Conservation (phyloP, 2,329 filamentous ascomycete genomes). For the Botryotinia narcissicola region DNA sequence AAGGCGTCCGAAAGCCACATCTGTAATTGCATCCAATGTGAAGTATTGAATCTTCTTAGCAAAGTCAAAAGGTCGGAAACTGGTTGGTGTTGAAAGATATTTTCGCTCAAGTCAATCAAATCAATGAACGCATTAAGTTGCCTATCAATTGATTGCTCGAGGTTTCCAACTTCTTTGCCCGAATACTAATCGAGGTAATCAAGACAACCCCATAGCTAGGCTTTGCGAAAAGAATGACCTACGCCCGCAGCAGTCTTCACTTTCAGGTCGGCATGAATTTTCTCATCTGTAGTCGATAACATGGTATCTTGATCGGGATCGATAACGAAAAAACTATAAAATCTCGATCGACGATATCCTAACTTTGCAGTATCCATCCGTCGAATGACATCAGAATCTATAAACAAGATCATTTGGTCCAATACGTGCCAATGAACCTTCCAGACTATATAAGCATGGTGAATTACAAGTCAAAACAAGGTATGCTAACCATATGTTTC, state of each 20-base stretch:
- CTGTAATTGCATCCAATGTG: conserved; percentile 54
- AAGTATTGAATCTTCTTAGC: conserved; percentile 53
- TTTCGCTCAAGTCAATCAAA: conserved; percentile 21
- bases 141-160: conserved; percentile 51
- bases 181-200: conserved; percentile 44
- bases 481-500: background rate
- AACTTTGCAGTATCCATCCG: conserved; percentile 30
- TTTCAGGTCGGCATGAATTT: conserved; percentile 40
- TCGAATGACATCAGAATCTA: conserved; percentile 27
- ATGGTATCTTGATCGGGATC: conserved; percentile 55
- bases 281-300: conserved; percentile 49
- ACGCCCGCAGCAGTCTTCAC: conserved; percentile 51
- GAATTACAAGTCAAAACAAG: background rate
- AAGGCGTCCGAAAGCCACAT: conserved; percentile 49
- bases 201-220: background rate
- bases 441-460: background rate
- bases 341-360: conserved; percentile 28
- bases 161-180: conserved; percentile 48
- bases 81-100: conserved; percentile 41
- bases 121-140: conserved; percentile 22
- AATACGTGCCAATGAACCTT: conserved; percentile 27
- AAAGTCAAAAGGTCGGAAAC: conserved; percentile 47
- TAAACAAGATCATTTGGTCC: conserved; percentile 29
- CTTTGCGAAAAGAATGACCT: conserved; percentile 8
- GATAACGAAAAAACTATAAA: conserved; percentile 48